Conservation (phyloP, 2,329 filamentous ascomycete species). For the Colletotrichum sp. region DNA sequence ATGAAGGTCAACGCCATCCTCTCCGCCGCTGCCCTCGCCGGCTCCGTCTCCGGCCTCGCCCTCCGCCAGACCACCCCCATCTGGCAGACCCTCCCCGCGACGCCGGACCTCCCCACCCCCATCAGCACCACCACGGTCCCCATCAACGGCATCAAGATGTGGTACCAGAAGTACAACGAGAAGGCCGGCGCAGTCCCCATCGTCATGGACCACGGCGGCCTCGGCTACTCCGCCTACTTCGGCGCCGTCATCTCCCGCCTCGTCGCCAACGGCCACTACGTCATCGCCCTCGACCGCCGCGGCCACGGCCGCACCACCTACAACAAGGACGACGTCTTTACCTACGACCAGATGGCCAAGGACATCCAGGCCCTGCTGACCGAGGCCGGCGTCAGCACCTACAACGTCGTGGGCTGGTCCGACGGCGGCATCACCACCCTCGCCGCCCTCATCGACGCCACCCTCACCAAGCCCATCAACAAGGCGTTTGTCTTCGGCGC, state of each 20-base stretch:
- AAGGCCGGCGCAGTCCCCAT: slow-evolving; percentile 35
- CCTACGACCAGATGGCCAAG: slow-evolving; percentile 40
- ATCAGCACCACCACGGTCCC: slow-evolving; percentile 30
- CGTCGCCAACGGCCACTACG: slow-evolving; percentile 35
- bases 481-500: slow-evolving; percentile 46
- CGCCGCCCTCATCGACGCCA: slow-evolving; percentile 36
- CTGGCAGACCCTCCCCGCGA: slow-evolving; percentile 40
- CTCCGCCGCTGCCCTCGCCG: not conserved
- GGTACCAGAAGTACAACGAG: slow-evolving; percentile 47
- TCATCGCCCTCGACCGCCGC: slow-evolving; percentile 45
- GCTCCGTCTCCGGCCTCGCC: slow-evolving; percentile 24
- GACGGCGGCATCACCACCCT: slow-evolving; percentile 45
- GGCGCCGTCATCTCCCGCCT: slow-evolving; percentile 39
- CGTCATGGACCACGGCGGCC: slow-evolving; percentile 44
- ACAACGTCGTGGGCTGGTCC: slow-evolving; percentile 45
- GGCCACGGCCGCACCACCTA: slow-evolving; percentile 46
- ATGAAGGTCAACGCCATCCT: slow-evolving; percentile 12
- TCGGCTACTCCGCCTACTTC: slow-evolving; percentile 47
- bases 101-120: slow-evolving; percentile 40
- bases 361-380: slow-evolving; percentile 39
- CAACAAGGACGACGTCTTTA: slow-evolving; percentile 38
- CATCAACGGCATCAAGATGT: slow-evolving; percentile 43
- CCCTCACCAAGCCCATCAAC: slow-evolving; percentile 34
- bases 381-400: slow-evolving; percentile 30
- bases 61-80: slow-evolving; percentile 29